Conservation (phyloP, 139 green algal species). For the Micractinium conductrix region DNA sequence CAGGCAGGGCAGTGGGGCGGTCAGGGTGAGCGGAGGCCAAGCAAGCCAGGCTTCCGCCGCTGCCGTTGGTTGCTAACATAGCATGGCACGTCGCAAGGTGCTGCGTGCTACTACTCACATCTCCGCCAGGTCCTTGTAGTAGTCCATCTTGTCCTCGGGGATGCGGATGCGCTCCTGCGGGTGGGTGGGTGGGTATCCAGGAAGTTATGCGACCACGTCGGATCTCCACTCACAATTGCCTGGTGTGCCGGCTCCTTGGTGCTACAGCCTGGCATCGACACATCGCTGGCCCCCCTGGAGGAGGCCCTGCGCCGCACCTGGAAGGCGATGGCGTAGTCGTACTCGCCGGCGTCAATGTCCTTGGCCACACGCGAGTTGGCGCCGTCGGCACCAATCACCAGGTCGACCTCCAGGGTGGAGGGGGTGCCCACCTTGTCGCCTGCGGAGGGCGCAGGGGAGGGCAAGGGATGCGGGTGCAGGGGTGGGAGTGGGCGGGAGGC, state of each 20-base stretch:
- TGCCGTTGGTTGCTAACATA: too few relatives aligned
- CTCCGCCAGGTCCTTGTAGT: conserved; percentile 99
- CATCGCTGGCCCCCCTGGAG: too few relatives aligned
- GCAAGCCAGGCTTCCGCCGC: too few relatives aligned
- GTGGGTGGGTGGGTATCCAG: too few relatives aligned
- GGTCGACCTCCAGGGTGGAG: conserved; percentile 91
- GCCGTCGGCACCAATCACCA: conserved; percentile 97
- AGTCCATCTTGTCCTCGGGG: conserved; percentile 99
- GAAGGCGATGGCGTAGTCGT: conserved; percentile 99
- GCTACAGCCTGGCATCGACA: too few relatives aligned
- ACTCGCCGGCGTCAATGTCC: conserved; percentile 98
- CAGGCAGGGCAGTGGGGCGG: neutral
- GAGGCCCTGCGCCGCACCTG: conserved; percentile 40
- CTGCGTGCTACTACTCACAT: too few relatives aligned
- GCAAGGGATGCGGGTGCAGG: neutral
- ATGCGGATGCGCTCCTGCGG: conserved; percentile 92
- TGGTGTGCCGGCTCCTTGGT: too few relatives aligned
- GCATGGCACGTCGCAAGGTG: too few relatives aligned
- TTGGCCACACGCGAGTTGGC: conserved; percentile 99
- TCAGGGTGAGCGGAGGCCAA: neutral
- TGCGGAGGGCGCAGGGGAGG: neutral
- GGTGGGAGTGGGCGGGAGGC: too few relatives aligned
- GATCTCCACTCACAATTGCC: too few relatives aligned
- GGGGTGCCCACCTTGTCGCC: conserved; percentile 87
- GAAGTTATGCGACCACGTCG: too few relatives aligned